A percentile compares a stretch with the other conserved stretches of the same genome.
Evolutionary conservation across 768 basidiomycete species (phyloP).

Genomic region (Neoboletus magnificus): DNA sequence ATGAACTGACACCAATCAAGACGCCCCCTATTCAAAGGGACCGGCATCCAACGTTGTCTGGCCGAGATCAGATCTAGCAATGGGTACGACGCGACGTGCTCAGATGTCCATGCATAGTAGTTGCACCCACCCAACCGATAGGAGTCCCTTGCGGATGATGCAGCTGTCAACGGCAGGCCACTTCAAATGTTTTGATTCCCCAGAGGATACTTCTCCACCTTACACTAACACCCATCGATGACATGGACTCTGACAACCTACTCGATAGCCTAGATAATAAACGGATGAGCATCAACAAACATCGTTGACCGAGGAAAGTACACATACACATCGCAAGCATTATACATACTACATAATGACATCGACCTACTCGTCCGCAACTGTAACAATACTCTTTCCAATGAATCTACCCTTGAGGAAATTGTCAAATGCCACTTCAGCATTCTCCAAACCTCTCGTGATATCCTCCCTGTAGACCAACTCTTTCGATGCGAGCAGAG

Average conservation of each 20-base stretch:
- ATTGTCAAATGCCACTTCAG: conserved; percentile 4
- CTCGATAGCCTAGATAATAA: neutral
- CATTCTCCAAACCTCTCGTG: conserved; percentile 40
- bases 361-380: conserved; percentile 1
- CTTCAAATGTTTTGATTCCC: no score
- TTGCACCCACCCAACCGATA: no score
- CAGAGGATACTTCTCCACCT: no score
- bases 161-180: no score
- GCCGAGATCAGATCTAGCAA: no score
- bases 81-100: no score
- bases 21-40: no score
- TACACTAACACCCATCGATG: no score
- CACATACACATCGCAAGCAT: neutral
- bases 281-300: neutral
- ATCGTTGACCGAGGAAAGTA: neutral
- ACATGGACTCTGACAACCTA: neutral
- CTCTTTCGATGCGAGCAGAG: conserved; percentile 43
- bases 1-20: no score
- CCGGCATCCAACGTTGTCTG: no score
- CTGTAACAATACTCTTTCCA: conserved; percentile 7
- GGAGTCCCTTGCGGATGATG: no score
- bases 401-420: conserved; percentile 9
- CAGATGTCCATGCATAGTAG: no score
- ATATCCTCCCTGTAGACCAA: conserved; percentile 47
- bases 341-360: neutral